Evolutionary conservation across 768 basidiomycete species (phyloP), one percentile per base, ranked within the genome.

Genomic region (Collybiopsis confluens): DNA sequence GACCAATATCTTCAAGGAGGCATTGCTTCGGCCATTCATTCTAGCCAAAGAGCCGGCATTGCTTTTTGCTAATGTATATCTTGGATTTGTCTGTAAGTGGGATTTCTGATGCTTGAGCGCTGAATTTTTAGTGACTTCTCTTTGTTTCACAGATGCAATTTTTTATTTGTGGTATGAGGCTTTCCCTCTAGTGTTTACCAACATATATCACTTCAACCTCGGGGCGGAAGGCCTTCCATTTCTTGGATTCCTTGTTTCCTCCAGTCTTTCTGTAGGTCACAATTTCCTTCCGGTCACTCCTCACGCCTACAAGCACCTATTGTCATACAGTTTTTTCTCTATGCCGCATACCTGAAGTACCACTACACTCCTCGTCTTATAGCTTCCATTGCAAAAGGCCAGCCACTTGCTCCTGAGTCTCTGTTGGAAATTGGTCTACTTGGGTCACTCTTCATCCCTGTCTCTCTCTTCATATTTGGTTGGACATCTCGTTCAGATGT

Each of bases 121-220:
- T 20, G 9, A 21, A 20, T 15, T 10, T n/a, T 10, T 27, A 30
- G 44, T 6, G 30, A 4, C 11, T 18, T 21, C 33, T 3, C 13
- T n/a, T n/a, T n/a, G n/a, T n/a, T n/a, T n/a, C n/a, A n/a, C 7
- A 46, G 59, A 68, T 54, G 67, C 62, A 24, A 52, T 69, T 27
- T 61, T 66, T 18, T 67, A 67, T 60, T 59, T 69, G 37, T 71
- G 65, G 67, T 69, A 69, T 46, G 65, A 69, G 48, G 64, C 66
- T 1, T 71, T 71, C 58, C 62, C 64, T 3, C 55, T 70, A 23
- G 69, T 71, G 1, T 71, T 70, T 56, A 58, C 56, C 51, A 64
- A 57, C 27, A 65, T 65, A 45, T 69, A 70, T 47, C 64, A 65
- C 30, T 71, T 69, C 64, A 64, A 61, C 35, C 57, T 64, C 23